Evolutionary conservation across 1,139 yeast species (phyloP), one percentile per base, ranked within the genome.

Genomic region (Hyphopichia buzzinii): DNA sequence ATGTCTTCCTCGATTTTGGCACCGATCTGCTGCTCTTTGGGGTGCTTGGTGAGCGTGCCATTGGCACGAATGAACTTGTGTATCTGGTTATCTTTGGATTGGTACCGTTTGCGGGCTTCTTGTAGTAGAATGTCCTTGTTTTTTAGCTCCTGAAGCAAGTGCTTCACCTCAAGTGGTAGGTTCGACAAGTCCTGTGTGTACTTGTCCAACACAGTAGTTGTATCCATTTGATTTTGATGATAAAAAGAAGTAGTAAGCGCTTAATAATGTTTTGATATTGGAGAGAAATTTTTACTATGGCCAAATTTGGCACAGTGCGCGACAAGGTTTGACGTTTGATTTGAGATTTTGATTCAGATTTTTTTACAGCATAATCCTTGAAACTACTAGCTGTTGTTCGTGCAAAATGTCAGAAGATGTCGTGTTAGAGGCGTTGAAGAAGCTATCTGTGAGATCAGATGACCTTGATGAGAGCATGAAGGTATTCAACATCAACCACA

Each of bases 141-240:
- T 36, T 83, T 76, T 35, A 92, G 72, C 57, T 92, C 97, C 37
- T 86, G 88, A 37, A 92, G 65, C 29, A 88, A 65, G 52, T 85
- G 88, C 38, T 82, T 82, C 34, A 92, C 76, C 59, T 92, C 98
- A 8, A 88, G 79, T n/a, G 97, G 97, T 29, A 92, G 71, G 53
- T 90, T 92, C 19, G 92, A 79, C 37, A 92, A 56, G 47, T 70
- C 76, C 51, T 69, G 75, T 3, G 75, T 69, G 44, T 70, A 70
- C 48, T 71, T 69, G 41, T 70, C 76, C 19, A 71, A 59, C n/a
- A 71, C 75, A 0, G 74, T 59, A 4, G 74, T 62, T n/a, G 76
- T 70, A 51, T 71, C 77, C 76, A 71, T 71, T 26, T n/a, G n/a
- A n/a, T 16, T 30, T 4, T 17, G n/a, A n/a, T n/a, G n/a, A n/a